Conservation (phyloP, 78 protist species). For the Chrysochromulina parva region DNA sequence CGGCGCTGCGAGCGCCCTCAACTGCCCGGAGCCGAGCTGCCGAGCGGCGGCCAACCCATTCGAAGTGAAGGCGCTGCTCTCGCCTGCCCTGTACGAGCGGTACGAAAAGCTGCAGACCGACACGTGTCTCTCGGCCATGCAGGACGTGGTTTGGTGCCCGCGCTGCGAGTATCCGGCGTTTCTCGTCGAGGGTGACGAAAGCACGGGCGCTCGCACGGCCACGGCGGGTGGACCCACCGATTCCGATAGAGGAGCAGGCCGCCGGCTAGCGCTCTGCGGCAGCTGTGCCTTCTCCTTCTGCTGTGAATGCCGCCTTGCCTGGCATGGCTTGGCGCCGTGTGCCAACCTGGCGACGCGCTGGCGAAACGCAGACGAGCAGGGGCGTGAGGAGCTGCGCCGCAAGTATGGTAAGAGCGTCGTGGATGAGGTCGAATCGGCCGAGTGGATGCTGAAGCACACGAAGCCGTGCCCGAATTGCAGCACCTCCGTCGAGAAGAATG, state of each 20-base stretch:
- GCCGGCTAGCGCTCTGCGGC: background rate
- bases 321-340: conserved; percentile 2
- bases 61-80: background rate
- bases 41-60: background rate
- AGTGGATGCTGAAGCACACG: background rate
- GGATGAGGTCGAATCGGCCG: background rate
- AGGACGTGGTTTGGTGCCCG: background rate
- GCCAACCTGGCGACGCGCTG: conserved; percentile 8
- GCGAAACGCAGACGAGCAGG: background rate
- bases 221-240: background rate
- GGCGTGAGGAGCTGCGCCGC: background rate
- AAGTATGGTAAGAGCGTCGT: background rate
- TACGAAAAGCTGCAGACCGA: background rate
- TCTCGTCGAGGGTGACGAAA: background rate
- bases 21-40: background rate
- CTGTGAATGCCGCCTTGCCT: background rate
- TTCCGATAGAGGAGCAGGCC: background rate
- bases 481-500: conserved; percentile 62
- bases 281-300: background rate
- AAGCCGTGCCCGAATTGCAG: conserved; percentile 63
- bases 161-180: conserved; percentile 14
- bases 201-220: background rate
- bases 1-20: background rate
- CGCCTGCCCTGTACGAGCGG: background rate
- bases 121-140: background rate